phyloP scores from a whole-genome alignment of 139 green algal species.

The Volvox africanus region DNA sequence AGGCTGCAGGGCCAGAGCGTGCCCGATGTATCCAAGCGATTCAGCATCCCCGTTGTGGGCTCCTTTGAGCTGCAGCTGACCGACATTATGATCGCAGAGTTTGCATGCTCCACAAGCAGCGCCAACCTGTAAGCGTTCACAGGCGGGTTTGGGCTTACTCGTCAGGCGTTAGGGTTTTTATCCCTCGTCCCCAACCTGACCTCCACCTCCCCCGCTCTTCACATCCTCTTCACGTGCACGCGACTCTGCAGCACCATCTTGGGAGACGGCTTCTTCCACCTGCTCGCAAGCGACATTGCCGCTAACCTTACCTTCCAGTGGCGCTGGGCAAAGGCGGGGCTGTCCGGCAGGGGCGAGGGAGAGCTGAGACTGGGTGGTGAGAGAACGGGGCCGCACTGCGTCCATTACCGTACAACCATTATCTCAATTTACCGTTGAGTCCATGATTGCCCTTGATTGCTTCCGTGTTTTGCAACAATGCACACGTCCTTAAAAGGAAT shows the following conservation, averaged over 20 bases:
- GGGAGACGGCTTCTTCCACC: slow-evolving; percentile 49
- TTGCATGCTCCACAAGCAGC: neutral
- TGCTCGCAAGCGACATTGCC: slow-evolving; percentile 32
- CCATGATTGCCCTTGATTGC: too few relatives aligned
- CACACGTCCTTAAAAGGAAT: too few relatives aligned
- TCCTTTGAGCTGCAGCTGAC: slow-evolving; percentile 43
- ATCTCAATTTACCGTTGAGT: too few relatives aligned
- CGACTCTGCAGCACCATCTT: slow-evolving; percentile 23
- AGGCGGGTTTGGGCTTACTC: neutral
- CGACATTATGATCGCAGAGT: slow-evolving; percentile 13
- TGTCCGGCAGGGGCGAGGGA: slow-evolving; percentile 53
- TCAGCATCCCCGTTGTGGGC: slow-evolving; percentile 52
- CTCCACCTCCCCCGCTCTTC: neutral
- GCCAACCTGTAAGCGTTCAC: neutral
- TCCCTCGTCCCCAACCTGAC: neutral
- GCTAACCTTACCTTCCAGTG: slow-evolving; percentile 55
- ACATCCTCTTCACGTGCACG: too few relatives aligned
- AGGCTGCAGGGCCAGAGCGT: slow-evolving; percentile 22
- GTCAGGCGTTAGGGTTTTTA: neutral
- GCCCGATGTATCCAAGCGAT: slow-evolving; percentile 39
- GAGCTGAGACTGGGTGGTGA: slow-evolving; percentile 54
- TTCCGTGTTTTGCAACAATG: too few relatives aligned
- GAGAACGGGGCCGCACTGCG: neutral
- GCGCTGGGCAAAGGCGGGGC: slow-evolving; percentile 58
- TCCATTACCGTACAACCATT: too few relatives aligned